Base-by-base conservation (phyloP, 805 yeast genomes). In the Metschnikowia sp. region DNA sequence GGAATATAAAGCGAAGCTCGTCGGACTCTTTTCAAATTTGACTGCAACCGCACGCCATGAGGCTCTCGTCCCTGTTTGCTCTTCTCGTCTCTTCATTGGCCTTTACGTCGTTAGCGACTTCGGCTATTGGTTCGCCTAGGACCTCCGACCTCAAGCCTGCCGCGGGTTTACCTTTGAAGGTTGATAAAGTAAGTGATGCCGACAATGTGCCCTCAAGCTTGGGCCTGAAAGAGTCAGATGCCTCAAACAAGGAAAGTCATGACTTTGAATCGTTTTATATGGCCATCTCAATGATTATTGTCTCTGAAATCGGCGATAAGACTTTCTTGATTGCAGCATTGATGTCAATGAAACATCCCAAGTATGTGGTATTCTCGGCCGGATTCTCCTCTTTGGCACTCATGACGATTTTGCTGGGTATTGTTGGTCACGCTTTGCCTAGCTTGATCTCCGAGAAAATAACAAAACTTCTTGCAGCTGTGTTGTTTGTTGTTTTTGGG, bases 281-380 rank as follows among this genome's bases (percentile, higher is more conserved):
- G 84, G 81, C 98, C 1, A 71, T 84, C 32, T 80, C 92, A 12
- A 94, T 94, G 99, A 94, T 94, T 61, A 70, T 88, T 31, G 87
- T 90, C n/a, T 87, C 96, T 29, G 99, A 94, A 67, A 85, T 94
- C 49, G 99, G 99, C 50, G 99, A 94, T 66, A 94, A 94, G 71
- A 94, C 99, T 0, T 94, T 94, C 63, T 77, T 94, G 55, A 89
- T 94, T 58, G 97, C 99, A 32, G 98, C 97, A 2, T 75, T 94
- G 54, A 91, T 94, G 97, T 96, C 98, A 30, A 94, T 94, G 98
- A 87, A 88, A 63, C 84, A 90, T 67, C 81, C 91, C 15, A 78
- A 95, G 59, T 59, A 78, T 60, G 75, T 88, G 40, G 98, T 94
- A n/a, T 92, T 94, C 64, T 74, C 88, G 8, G 83, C 97, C 12